Evolutionary conservation across 129 eudicot species (phyloP), one percentile per base, ranked within the genome.

Genomic region (Oenanthe sinensis): DNA sequence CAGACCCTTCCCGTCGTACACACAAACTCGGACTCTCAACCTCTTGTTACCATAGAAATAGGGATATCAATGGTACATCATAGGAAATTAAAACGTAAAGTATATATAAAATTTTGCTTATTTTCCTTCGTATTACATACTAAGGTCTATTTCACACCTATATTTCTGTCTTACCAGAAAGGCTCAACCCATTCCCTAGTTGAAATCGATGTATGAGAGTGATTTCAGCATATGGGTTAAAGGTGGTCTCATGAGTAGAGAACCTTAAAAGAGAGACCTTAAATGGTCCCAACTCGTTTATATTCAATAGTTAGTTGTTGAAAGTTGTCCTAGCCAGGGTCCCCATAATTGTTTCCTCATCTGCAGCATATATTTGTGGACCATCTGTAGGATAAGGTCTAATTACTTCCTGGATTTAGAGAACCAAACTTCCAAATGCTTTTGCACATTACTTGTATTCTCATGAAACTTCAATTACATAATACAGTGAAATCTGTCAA

Each of bases 321-420:
- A 78, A 37, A 50, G 80, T 77, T 60, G 74, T 71, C 62, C 73
- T 55, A 77, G 81, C 54, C 28, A 62, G 60, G 81, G 52, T 39
- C 74, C 80, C 74, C 81, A 65, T 78, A 44, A 8, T 69, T 63
- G 81, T 62, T 26, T 78, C 80, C 80, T 78, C 37, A 65, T n/a
- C 28, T 44, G 74, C 80, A 78, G 72, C 80, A 78, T 46, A 74
- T 78, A 74, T 78, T 78, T 37, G 42, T 62, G 80, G 74, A 62
- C 74, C 74, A 24, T 24, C 16, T 60, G 43, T 30, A 60, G 74
- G 54, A 43, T 28, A 74, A 46, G 42, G 50, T 74, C 77, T 46
- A 17, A 74, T 45, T 36, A 14, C 60, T 74, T 74, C 26, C 58
- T 74, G 40, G 24, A 48, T 26, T 74, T 16, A 13, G 19, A 74